Evolutionary conservation across 164 flowering plant genomes (phyloP).

Genomic region (Cinnamomum chago): DNA sequence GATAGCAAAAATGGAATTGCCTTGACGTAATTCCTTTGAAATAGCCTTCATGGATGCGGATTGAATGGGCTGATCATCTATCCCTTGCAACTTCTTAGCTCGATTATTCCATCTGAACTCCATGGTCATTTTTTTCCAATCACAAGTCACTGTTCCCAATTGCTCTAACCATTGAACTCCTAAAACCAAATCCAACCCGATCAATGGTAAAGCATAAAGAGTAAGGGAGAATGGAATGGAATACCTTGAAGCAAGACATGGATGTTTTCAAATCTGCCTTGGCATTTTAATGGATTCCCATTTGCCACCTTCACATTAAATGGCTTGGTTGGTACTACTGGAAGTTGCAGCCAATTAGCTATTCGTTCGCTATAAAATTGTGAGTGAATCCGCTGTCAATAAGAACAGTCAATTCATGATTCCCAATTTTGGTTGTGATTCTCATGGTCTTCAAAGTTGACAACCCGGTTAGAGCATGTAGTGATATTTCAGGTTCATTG

Average conservation of each 20-base stretch:
- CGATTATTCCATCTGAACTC: neutral
- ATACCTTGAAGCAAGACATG: neutral
- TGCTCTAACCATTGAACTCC: neutral
- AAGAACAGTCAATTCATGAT: neutral
- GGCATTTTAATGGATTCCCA: neutral
- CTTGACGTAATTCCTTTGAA: neutral
- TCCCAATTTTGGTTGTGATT: neutral
- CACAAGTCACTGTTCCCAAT: neutral
- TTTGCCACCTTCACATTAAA: neutral
- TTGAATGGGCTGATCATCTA: neutral
- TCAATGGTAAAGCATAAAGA: neutral
- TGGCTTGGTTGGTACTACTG: neutral
- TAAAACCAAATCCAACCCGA: neutral
- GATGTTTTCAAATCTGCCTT: neutral
- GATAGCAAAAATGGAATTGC: constrained; percentile 4
- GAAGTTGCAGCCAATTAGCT: neutral
- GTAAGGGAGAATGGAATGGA: neutral
- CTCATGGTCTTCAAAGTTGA: constrained; percentile 8
- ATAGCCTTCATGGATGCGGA: neutral
- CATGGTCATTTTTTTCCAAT: neutral
- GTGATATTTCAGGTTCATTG: constrained; percentile 1
- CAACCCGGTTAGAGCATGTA: constrained; percentile 13
- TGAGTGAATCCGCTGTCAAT: neutral
- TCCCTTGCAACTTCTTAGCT: neutral
- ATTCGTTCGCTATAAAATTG: constrained; percentile 10